Evolutionary conservation across 495 filamentous ascomycete genomes (phyloP).

Genomic region (Aspergillus heteromorphus): DNA sequence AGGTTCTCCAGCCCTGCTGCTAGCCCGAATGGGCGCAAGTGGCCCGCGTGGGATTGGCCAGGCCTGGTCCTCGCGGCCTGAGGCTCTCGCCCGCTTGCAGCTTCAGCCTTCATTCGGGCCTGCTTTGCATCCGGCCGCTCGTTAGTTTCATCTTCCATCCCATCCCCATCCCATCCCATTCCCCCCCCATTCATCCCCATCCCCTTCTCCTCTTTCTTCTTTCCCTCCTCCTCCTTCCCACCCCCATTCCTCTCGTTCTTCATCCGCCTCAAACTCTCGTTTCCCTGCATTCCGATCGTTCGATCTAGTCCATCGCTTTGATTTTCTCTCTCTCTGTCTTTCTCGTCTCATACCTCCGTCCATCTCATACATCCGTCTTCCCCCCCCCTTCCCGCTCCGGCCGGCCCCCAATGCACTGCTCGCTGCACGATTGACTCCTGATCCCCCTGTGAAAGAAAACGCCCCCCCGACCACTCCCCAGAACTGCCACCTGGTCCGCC

Average conservation of each 20-base stretch:
- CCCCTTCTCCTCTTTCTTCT: conserved; percentile 9
- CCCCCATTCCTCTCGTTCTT: conserved; percentile 10
- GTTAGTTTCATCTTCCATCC: conserved; percentile 1
- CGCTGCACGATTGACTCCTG: conserved; percentile 19
- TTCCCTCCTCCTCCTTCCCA: conserved; percentile 8
- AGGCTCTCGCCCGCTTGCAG: conserved; percentile 5
- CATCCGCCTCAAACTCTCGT: conserved; percentile 1
- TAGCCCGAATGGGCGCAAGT: background rate
- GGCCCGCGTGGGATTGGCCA: background rate
- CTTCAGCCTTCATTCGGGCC: conserved; percentile 7
- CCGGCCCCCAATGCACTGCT: conserved; percentile 18
- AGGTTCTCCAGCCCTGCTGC: background rate
- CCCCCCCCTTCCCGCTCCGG: conserved; percentile 9
- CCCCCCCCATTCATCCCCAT: conserved; percentile 8
- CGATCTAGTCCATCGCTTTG: conserved; percentile 5
- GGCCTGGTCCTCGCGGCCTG: background rate
- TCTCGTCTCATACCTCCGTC: conserved; percentile 5
- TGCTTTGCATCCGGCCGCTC: background rate
- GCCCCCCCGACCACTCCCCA: background rate
- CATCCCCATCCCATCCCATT: background rate
- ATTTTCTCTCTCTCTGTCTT: background rate
- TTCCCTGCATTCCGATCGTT: conserved; percentile 10
- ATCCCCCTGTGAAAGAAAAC: conserved; percentile 10
- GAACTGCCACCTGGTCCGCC: conserved; percentile 23
- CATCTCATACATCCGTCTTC: conserved; percentile 7